Base-by-base conservation (phyloP, 2,329 filamentous ascomycete genomes). In the Colletotrichum zoysiae region DNA sequence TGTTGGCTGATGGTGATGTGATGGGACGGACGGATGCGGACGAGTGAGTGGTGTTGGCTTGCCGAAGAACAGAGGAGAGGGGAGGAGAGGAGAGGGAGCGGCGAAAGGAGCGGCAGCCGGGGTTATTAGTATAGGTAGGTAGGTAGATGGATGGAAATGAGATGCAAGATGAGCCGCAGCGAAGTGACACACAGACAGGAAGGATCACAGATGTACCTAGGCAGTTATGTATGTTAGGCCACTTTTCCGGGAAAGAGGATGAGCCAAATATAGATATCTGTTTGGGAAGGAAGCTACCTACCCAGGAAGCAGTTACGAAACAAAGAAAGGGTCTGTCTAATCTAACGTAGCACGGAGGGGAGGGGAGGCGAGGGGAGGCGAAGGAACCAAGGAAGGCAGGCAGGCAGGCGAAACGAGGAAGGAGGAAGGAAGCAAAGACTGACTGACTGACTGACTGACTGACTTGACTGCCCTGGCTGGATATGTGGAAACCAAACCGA, bases 201-300 rank as follows among this genome's bases (percentile, higher is more conserved):
- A 42, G 44, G 35, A 20, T 18, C 33, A 38, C 33, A 30, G 44
- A 40, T 38, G 51, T n/a, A n/a, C n/a, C n/a, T n/a, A n/a, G n/a
- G n/a, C n/a, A n/a, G n/a, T n/a, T n/a, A n/a, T n/a, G n/a, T 14
- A 30, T 30, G 2, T 30, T 3, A 30, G 3, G 30, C 4, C 12
- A 26, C 7, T 35, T 51, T 20, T 26, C 30, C 20, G n/a, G 44
- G 35, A 26, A 53, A 16, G 12, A 51, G 46, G n/a, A 26, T 7
- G 44, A 5, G 38, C 65, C 58, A 68, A 68, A 68, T 68, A 68
- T 68, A 68, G 65, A 67, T 56, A 16, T 61, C 40, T 55, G 23
- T 30, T 30, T 30, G 30, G 30, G 30, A 30, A 30, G 30, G 58
- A 48, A 62, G 33, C 33, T n/a, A n/a, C n/a, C n/a, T n/a, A n/a